A percentile compares a stretch with the other conserved stretches of the same genome.
phyloP scores from a whole-genome alignment of 306 rosid genomes.

The Lagenaria siceraria region DNA sequence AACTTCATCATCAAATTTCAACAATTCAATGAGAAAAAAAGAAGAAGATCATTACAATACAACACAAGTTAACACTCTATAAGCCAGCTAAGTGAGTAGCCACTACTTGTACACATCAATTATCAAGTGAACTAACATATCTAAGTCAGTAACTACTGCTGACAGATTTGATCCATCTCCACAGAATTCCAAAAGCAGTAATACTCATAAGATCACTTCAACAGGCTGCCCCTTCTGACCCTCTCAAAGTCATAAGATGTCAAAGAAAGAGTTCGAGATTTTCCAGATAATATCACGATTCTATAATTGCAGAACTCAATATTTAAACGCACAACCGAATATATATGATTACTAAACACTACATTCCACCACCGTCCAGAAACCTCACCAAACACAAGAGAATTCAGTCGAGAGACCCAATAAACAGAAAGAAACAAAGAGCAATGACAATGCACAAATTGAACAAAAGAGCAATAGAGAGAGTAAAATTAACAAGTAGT shows the following conservation, averaged over 20 bases:
- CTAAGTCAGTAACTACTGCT: not conserved
- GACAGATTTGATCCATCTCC: conserved; percentile 2
- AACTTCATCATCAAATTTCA: not conserved
- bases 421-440: conserved; percentile 7
- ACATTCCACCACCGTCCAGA: conserved; percentile 19
- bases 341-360: conserved; percentile 12
- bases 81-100: not conserved
- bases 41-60: not conserved
- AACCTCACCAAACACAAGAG: conserved; percentile 14
- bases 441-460: conserved; percentile 19
- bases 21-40: not conserved
- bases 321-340: not conserved
- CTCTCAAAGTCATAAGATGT: not conserved
- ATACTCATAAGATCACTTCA: not conserved
- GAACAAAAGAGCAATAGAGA: not conserved
- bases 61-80: not conserved
- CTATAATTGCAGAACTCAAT: not conserved
- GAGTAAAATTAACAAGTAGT: not conserved
- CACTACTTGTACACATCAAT: not conserved
- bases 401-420: conserved; percentile 15
- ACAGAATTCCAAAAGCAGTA: not conserved
- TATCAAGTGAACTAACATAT: not conserved
- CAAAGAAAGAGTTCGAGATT: not conserved
- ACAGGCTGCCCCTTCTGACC: not conserved
- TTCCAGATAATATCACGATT: not conserved